Conservation (phyloP, 2,329 filamentous ascomycete genomes). For the Aspergillus proliferans region DNA sequence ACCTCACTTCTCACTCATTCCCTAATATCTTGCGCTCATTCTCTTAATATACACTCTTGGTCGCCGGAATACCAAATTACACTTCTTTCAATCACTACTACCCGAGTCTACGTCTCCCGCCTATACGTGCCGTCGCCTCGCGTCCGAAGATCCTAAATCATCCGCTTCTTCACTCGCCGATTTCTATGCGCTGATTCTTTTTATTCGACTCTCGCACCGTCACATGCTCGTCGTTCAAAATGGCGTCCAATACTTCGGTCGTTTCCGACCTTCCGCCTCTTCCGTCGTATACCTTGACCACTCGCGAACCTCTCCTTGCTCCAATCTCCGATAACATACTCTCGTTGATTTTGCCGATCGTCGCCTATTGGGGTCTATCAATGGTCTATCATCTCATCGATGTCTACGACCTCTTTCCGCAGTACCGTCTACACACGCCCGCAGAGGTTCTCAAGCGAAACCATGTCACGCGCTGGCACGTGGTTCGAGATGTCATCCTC, state of each 20-base stretch:
- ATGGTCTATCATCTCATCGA: constrained; percentile 84
- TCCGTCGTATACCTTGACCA: constrained; percentile 68
- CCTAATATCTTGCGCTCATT: background rate
- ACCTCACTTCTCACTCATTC: background rate
- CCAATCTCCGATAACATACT: constrained; percentile 77
- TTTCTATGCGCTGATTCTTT: background rate
- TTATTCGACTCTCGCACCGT: background rate
- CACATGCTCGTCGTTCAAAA: constrained; percentile 11
- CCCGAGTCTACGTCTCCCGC: background rate
- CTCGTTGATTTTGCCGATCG: constrained; percentile 66
- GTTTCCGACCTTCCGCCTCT: constrained; percentile 67
- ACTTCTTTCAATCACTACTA: background rate
- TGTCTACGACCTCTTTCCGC: constrained; percentile 73
- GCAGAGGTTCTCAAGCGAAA: constrained; percentile 84
- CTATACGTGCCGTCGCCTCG: background rate
- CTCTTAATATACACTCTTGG: background rate
- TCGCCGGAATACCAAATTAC: background rate
- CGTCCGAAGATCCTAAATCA: background rate
- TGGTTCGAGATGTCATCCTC: constrained; percentile 81
- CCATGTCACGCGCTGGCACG: constrained; percentile 75
- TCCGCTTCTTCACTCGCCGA: background rate
- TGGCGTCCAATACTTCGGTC: constrained; percentile 32
- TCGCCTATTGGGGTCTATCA: constrained; percentile 85
- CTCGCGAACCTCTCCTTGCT: constrained; percentile 65
- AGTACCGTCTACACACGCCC: constrained; percentile 91